Evolutionary conservation across 2,329 filamentous ascomycete genomes (phyloP).

Genomic region (Hypoxylon sp.): DNA sequence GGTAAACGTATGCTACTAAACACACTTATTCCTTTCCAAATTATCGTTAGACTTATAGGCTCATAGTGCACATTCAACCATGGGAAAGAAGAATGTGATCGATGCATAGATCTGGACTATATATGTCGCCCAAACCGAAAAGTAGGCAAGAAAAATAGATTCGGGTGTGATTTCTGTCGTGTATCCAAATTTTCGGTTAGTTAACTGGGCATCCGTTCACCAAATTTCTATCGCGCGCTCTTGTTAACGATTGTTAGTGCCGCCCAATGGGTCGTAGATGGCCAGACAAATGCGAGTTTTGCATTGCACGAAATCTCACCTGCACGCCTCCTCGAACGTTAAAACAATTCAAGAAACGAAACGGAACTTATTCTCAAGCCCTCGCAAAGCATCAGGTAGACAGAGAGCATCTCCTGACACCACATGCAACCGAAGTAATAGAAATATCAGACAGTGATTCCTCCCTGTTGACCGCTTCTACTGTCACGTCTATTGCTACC

Average conservation of each 20-base stretch:
- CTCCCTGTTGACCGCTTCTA: too few relatives aligned
- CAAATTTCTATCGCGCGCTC: neutral
- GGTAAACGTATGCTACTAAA: constrained; percentile 6
- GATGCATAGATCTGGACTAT: constrained; percentile 14
- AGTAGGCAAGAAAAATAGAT: too few relatives aligned
- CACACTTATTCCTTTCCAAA: too few relatives aligned
- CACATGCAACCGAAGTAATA: too few relatives aligned
- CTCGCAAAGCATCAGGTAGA: too few relatives aligned
- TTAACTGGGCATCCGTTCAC: too few relatives aligned
- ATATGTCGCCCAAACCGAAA: too few relatives aligned
- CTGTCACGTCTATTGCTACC: too few relatives aligned
- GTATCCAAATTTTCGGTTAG: constrained; percentile 7
- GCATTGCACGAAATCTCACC: constrained; percentile 6
- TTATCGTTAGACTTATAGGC: neutral
- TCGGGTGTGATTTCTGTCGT: constrained; percentile 24
- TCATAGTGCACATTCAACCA: constrained; percentile 17
- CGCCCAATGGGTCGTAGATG: constrained; percentile 11
- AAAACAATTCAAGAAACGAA: constrained; percentile 19
- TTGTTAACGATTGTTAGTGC: constrained; percentile 15
- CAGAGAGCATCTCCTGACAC: too few relatives aligned
- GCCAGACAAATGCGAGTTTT: constrained; percentile 24
- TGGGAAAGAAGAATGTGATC: constrained; percentile 10
- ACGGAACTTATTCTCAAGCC: too few relatives aligned
- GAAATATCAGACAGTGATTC: too few relatives aligned
- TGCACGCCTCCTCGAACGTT: constrained; percentile 17